Evolutionary conservation across 805 yeast genomes (phyloP).

Genomic region (Ogataea parapolymorpha): DNA sequence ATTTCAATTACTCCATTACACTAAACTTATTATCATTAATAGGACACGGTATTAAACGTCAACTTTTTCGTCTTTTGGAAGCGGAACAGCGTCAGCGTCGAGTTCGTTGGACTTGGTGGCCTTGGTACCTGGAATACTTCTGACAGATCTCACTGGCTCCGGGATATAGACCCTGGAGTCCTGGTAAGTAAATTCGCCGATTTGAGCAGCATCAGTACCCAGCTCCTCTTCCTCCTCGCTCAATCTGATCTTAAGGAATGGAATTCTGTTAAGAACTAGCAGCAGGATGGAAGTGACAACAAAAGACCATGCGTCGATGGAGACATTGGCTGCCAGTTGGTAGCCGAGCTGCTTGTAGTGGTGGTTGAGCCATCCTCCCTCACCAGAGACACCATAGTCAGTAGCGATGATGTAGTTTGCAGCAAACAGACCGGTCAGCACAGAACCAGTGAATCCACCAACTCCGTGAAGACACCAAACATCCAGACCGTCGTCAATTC

Average conservation of each 20-base stretch:
- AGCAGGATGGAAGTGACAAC: constrained; percentile 67
- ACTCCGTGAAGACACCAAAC: constrained; percentile 92
- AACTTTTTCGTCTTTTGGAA: constrained; percentile 28
- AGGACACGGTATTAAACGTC: constrained; percentile 8
- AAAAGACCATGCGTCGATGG: constrained; percentile 76
- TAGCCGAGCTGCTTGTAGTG: constrained; percentile 80
- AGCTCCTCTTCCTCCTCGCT: constrained; percentile 81
- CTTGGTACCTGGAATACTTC: constrained; percentile 25
- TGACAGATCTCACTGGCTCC: constrained; percentile 70
- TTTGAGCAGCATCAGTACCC: constrained; percentile 87
- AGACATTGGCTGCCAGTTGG: constrained; percentile 75
- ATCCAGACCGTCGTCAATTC: constrained; percentile 92
- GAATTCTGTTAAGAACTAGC: constrained; percentile 65
- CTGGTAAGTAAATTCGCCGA: constrained; percentile 81
- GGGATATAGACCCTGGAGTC: constrained; percentile 67
- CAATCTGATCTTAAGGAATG: constrained; percentile 78
- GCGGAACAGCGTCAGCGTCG: constrained; percentile 30
- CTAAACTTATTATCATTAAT: too few species aligned
- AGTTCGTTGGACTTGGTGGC: constrained; percentile 18
- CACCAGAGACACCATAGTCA: constrained; percentile 63
- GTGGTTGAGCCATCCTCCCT: constrained; percentile 88
- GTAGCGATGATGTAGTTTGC: constrained; percentile 84
- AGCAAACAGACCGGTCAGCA: constrained; percentile 88
- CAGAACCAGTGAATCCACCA: constrained; percentile 84
- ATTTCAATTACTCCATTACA: too few species aligned